A percentile compares a stretch with the other conserved stretches of the same genome.
Evolutionary conservation across 2,329 filamentous ascomycete species (phyloP).

Genomic region (Calonectria pseudoturangicola): DNA sequence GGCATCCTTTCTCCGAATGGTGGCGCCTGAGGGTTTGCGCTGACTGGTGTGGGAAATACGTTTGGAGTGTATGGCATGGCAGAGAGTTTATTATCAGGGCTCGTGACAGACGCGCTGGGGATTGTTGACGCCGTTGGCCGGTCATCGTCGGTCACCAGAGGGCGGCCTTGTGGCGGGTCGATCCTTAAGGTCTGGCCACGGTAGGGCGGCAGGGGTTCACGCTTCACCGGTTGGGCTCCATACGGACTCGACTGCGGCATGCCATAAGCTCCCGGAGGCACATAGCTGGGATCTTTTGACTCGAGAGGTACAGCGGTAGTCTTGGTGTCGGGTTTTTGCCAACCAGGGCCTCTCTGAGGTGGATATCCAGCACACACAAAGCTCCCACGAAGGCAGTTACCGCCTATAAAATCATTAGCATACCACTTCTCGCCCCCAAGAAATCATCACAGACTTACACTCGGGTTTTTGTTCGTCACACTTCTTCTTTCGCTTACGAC

Average conservation of each 20-base stretch:
- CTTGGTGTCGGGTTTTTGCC: constrained; percentile 85
- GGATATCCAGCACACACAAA: constrained; percentile 96
- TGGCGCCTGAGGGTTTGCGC: constrained; percentile 69
- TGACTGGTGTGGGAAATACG: constrained; percentile 78
- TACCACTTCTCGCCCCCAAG: not conserved
- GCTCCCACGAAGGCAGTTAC: constrained; percentile 92
- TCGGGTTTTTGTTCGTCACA: constrained; percentile 95
- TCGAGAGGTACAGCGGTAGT: constrained; percentile 84
- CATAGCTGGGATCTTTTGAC: constrained; percentile 84
- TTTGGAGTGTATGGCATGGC: constrained; percentile 74
- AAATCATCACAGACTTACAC: constrained; percentile 76
- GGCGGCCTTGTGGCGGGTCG: constrained; percentile 76
- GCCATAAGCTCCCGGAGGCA: constrained; percentile 77
- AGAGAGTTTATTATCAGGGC: constrained; percentile 78
- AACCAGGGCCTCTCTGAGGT: constrained; percentile 81
- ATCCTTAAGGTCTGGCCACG: constrained; percentile 78
- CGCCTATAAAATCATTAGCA: constrained; percentile 71
- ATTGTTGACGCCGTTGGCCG: constrained; percentile 76
- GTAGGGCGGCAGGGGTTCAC: constrained; percentile 75
- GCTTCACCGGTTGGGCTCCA: constrained; percentile 66
- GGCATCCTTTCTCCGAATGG: constrained; percentile 69
- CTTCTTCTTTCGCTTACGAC: constrained; percentile 95
- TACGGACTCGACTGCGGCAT: constrained; percentile 71
- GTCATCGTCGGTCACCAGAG: constrained; percentile 74
- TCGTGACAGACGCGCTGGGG: constrained; percentile 74